A percentile compares a stretch with the other conserved stretches of the same genome.
phyloP scores from a whole-genome alignment of 257 asterid genomes.

The Lycium ferocissimum region DNA sequence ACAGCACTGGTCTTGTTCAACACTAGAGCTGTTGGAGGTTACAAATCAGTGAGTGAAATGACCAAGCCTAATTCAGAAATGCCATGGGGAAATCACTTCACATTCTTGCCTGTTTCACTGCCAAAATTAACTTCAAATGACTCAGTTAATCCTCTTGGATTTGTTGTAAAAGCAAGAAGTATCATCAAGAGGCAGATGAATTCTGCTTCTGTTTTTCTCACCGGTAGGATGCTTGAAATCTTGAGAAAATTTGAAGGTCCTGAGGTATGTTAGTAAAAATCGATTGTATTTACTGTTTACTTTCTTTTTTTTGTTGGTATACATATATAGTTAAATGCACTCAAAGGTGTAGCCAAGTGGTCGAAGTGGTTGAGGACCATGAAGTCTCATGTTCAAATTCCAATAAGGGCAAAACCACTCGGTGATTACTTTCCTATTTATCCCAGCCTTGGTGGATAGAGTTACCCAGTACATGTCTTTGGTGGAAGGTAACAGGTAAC shows the following conservation, averaged over 20 bases:
- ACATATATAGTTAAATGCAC: too few relatives aligned
- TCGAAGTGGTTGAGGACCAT: too few relatives aligned
- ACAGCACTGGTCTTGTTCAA: conserved; percentile 63
- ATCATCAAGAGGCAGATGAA: conserved; percentile 56
- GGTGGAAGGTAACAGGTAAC: too few relatives aligned
- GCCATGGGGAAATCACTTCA: conserved; percentile 73
- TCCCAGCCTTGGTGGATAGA: too few relatives aligned
- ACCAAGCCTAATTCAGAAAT: conserved; percentile 51
- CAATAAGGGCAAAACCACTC: too few relatives aligned
- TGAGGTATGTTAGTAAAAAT: conserved; percentile 47
- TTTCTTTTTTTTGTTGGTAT: too few relatives aligned
- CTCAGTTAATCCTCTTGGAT: conserved; percentile 48
- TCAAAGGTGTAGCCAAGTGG: too few relatives aligned
- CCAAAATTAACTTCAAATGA: conserved; percentile 43
- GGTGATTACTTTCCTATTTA: too few relatives aligned
- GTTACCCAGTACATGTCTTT: too few relatives aligned
- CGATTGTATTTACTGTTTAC: not conserved
- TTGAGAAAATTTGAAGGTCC: conserved; percentile 52
- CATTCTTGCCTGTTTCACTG: conserved; percentile 57
- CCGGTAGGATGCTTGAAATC: conserved; percentile 49
- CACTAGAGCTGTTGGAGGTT: conserved; percentile 62
- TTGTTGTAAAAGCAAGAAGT: conserved; percentile 46
- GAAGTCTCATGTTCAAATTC: too few relatives aligned
- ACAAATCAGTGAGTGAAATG: conserved; percentile 67
- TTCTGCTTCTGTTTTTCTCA: conserved; percentile 56